These are phyloP conservation scores for Lolium rigidum DNA, from an alignment of 176 grass and related monocot genomes.

Conservation along the genomic window DNA sequence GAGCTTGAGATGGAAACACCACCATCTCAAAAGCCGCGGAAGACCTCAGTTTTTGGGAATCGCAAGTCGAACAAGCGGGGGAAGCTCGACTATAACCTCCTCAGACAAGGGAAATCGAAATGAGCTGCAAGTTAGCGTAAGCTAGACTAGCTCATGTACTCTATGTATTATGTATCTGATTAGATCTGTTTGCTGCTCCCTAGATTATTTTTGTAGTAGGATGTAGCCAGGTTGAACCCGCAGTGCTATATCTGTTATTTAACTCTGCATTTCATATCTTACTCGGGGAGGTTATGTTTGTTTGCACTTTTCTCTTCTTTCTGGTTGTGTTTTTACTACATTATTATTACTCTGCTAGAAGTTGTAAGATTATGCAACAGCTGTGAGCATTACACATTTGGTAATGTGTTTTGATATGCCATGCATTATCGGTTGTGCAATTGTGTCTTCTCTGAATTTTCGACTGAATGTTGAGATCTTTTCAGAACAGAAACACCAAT, in stretches of 20 bases:
- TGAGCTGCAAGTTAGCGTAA: constrained; percentile 12
- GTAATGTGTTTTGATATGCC: background rate
- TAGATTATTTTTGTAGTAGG: background rate
- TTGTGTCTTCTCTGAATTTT: too few species aligned
- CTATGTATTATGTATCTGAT: constrained; percentile 33
- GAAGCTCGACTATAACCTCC: constrained; percentile 68
- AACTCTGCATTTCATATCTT: background rate
- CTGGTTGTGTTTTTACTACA: background rate
- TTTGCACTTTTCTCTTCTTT: background rate
- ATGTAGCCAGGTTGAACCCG: constrained; percentile 19
- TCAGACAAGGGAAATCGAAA: constrained; percentile 55
- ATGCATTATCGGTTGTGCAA: too few species aligned
- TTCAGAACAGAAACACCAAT: background rate
- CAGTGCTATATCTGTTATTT: background rate
- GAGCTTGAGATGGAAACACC: constrained; percentile 58
- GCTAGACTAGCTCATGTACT: constrained; percentile 23
- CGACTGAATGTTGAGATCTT: too few species aligned
- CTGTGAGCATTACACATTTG: background rate
- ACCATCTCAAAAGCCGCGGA: constrained; percentile 44
- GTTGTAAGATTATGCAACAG: constrained; percentile 34
- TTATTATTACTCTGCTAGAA: background rate
- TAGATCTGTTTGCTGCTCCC: background rate
- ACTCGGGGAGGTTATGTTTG: background rate
- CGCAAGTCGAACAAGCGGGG: constrained; percentile 57
- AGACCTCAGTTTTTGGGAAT: constrained; percentile 43